Conservation (phyloP, 2,329 filamentous ascomycete species). For the Plenodomus lindquistii region DNA sequence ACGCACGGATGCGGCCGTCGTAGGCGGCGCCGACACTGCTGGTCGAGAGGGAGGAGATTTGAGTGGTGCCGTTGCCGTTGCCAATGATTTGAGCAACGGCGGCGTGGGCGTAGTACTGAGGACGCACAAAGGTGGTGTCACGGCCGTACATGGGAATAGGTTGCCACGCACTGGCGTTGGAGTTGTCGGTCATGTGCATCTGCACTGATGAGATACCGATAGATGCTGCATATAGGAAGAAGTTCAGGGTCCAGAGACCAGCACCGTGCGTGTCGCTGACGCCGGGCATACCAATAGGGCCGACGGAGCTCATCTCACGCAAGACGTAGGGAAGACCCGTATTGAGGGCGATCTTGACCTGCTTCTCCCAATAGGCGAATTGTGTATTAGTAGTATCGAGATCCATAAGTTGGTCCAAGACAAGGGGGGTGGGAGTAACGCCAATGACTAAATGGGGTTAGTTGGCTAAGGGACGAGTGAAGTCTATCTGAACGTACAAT, state of each 20-base stretch:
- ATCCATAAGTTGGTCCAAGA: constrained; percentile 51
- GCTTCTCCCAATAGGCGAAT: constrained; percentile 52
- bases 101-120: constrained; percentile 57
- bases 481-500: constrained; percentile 38
- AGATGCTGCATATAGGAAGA: constrained; percentile 55
- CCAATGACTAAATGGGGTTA: constrained; percentile 47
- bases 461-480: background rate
- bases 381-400: constrained; percentile 53
- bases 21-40: constrained; percentile 41
- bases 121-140: constrained; percentile 51
- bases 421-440: constrained; percentile 50
- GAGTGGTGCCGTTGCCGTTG: constrained; percentile 51
- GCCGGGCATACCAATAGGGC: constrained; percentile 52
- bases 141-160: constrained; percentile 48
- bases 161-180: constrained; percentile 56
- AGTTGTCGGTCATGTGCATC: constrained; percentile 60
- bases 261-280: constrained; percentile 56
- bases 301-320: constrained; percentile 57
- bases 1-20: constrained; percentile 49
- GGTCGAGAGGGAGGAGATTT: constrained; percentile 45
- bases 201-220: constrained; percentile 54
- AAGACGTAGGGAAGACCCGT: constrained; percentile 54
- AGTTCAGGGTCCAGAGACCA: constrained; percentile 58
- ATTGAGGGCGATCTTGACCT: constrained; percentile 48
- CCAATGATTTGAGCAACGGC: constrained; percentile 57